Evolutionary conservation across 148 eudicot species (phyloP).

Genomic region (Mesembryanthemum crystallinum): DNA sequence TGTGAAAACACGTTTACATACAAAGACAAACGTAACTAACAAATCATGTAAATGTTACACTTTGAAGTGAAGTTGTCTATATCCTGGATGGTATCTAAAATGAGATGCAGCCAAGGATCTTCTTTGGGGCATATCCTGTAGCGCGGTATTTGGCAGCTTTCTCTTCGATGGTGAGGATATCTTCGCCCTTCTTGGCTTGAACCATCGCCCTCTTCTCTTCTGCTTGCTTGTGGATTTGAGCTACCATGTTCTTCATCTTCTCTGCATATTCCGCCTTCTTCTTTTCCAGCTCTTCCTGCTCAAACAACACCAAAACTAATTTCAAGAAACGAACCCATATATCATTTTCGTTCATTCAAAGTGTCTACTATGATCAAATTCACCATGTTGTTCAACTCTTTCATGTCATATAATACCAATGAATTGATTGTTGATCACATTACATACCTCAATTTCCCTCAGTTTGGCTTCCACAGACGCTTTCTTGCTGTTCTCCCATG

Average conservation of each 20-base stretch:
- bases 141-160: conserved; percentile 46
- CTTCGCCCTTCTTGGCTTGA: conserved; percentile 54
- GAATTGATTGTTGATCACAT: neutral
- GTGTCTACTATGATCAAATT: neutral
- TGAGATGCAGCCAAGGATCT: conserved; percentile 38
- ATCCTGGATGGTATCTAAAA: conserved; percentile 15
- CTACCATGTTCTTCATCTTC: conserved; percentile 61
- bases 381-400: too few relatives aligned
- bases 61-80: neutral
- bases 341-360: too few relatives aligned
- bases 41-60: neutral
- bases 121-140: conserved; percentile 31
- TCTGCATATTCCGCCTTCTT: conserved; percentile 75
- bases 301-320: conserved; percentile 2
- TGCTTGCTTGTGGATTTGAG: conserved; percentile 52
- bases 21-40: neutral
- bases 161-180: conserved; percentile 24
- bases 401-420: too few relatives aligned
- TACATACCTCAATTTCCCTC: conserved; percentile 54
- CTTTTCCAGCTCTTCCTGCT: conserved; percentile 68
- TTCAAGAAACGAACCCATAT: neutral
- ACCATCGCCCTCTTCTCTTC: conserved; percentile 56
- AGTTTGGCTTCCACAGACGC: conserved; percentile 60
- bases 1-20: neutral
- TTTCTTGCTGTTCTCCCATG: conserved; percentile 79